phyloP scores from a whole-genome alignment of 345 rosid species.

The Durio zibethinus region DNA sequence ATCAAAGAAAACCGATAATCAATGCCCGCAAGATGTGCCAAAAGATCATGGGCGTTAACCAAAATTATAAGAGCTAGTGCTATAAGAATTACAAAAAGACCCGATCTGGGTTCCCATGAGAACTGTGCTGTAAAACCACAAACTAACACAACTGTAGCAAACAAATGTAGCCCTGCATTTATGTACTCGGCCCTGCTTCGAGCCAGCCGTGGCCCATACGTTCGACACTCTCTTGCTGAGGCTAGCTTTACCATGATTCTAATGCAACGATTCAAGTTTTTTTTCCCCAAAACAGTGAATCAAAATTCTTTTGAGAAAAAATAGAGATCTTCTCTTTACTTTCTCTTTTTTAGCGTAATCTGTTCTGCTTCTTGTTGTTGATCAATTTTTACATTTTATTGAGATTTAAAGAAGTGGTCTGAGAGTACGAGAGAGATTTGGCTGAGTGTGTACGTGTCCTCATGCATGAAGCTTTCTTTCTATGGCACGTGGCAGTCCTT shows the following conservation, averaged over 20 bases:
- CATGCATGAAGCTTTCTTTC: neutral
- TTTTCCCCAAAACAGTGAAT: neutral
- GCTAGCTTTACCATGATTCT: conserved; percentile 83
- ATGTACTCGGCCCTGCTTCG: conserved; percentile 70
- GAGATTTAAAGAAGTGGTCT: neutral
- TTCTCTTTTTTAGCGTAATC: neutral
- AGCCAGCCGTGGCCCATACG: conserved; percentile 56
- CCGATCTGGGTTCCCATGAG: conserved; percentile 64
- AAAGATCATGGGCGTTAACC: conserved; percentile 66
- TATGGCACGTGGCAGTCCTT: neutral
- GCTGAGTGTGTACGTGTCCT: neutral
- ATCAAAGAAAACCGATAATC: conserved; percentile 54
- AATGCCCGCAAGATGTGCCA: conserved; percentile 77
- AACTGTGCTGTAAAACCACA: conserved; percentile 58
- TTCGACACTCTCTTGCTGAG: conserved; percentile 66
- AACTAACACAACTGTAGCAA: conserved; percentile 53
- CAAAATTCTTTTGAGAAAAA: neutral
- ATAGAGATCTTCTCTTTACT: neutral
- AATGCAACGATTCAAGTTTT: neutral
- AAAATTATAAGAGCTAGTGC: conserved; percentile 44
- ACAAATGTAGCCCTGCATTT: conserved; percentile 68
- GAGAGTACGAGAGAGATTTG: neutral
- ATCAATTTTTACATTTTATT: neutral
- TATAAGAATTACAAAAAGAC: conserved; percentile 59
- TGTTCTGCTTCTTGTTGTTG: neutral